These are phyloP conservation scores for Trichoderma citrinoviride DNA, from an alignment of 2,329 filamentous ascomycete species.

Conservation along the genomic window DNA sequence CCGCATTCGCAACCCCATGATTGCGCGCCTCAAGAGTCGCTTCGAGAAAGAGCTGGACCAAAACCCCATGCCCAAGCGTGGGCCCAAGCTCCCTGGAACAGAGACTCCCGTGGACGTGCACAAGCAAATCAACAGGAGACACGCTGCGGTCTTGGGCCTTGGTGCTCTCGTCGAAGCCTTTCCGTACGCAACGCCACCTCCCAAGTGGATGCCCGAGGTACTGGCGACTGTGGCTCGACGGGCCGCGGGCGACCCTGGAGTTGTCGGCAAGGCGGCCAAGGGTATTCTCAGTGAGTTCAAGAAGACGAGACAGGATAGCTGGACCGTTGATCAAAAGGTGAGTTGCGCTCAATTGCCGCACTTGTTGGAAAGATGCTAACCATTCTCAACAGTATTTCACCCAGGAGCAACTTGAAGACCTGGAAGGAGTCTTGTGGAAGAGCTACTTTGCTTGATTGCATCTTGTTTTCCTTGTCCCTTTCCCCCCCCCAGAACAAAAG, in stretches of 20 bases:
- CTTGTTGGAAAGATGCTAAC: not conserved
- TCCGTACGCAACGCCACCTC: slow-evolving; percentile 90
- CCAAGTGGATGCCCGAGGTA: slow-evolving; percentile 89
- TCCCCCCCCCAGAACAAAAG: not conserved
- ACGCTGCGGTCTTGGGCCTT: slow-evolving; percentile 87
- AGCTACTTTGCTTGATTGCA: slow-evolving; percentile 84
- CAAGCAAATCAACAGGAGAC: slow-evolving; percentile 74
- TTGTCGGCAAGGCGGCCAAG: slow-evolving; percentile 96
- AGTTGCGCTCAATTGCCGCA: slow-evolving; percentile 31
- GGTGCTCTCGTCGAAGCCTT: slow-evolving; percentile 93
- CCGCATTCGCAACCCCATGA: slow-evolving; percentile 72
- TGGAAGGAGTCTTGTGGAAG: slow-evolving; percentile 98
- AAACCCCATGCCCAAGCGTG: slow-evolving; percentile 82
- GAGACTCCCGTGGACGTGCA: slow-evolving; percentile 70
- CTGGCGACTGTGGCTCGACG: slow-evolving; percentile 79
- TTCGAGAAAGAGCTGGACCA: slow-evolving; percentile 76
- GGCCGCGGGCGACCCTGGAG: slow-evolving; percentile 83
- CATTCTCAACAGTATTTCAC: slow-evolving; percentile 65
- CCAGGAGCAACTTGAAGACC: slow-evolving; percentile 85
- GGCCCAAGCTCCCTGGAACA: slow-evolving; percentile 57
- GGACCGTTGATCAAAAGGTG: slow-evolving; percentile 97
- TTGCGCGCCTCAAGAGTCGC: slow-evolving; percentile 69
- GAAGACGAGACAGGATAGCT: slow-evolving; percentile 98
- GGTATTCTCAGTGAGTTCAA: slow-evolving; percentile 94
- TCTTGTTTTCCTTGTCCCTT: not conserved